Evolutionary conservation across 2,329 filamentous ascomycete genomes (phyloP).

Genomic region (Lachnellula occidentalis): DNA sequence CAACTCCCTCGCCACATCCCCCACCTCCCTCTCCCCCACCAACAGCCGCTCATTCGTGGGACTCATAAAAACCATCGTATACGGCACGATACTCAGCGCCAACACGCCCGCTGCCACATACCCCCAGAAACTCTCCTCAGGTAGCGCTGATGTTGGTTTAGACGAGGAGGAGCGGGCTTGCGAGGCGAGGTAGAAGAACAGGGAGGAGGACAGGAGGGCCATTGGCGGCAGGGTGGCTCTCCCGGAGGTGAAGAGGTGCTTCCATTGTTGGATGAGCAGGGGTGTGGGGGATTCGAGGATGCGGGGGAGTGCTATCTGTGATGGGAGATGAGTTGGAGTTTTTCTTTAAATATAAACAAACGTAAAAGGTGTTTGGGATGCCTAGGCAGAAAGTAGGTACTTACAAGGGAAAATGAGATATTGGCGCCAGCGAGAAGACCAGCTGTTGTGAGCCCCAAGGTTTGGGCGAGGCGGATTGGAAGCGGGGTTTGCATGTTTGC

Average conservation of each 20-base stretch:
- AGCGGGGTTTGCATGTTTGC: slow-evolving; percentile 2
- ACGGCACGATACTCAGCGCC: slow-evolving; percentile 45
- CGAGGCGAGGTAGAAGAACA: slow-evolving; percentile 40
- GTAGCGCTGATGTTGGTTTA: no score
- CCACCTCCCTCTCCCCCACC: slow-evolving; percentile 37
- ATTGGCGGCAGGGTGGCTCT: slow-evolving; percentile 26
- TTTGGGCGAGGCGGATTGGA: slow-evolving; percentile 42
- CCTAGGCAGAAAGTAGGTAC: no score
- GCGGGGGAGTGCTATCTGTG: slow-evolving; percentile 36
- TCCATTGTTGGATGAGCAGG: slow-evolving; percentile 52
- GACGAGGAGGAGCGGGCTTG: background rate
- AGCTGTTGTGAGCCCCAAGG: slow-evolving; percentile 45
- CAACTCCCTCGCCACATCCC: slow-evolving; percentile 40
- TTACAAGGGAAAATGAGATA: slow-evolving; percentile 19
- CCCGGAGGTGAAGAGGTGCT: slow-evolving; percentile 37
- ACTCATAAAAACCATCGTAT: slow-evolving; percentile 42
- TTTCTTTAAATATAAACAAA: background rate
- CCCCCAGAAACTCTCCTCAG: background rate
- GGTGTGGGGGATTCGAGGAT: slow-evolving; percentile 50
- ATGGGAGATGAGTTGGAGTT: background rate
- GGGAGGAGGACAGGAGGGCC: slow-evolving; percentile 37
- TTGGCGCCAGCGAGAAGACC: slow-evolving; percentile 38
- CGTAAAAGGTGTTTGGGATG: background rate
- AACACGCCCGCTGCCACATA: slow-evolving; percentile 43
- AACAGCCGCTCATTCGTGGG: slow-evolving; percentile 45